These are phyloP conservation scores for Lentinula raphanica DNA, from an alignment of 768 basidiomycete species.

Conservation along the genomic window DNA sequence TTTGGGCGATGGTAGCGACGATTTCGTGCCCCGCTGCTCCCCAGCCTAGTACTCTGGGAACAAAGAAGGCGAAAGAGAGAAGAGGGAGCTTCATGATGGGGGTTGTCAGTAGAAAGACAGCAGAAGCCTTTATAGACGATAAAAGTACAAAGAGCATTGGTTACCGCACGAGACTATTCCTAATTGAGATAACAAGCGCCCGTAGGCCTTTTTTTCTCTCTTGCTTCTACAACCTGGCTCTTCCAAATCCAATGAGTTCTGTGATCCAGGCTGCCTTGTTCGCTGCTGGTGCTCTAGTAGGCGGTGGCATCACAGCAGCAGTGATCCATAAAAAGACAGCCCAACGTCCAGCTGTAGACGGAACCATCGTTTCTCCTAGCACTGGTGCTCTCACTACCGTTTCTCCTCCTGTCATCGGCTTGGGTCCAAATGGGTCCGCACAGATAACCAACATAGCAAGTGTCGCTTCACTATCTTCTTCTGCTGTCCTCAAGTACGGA, in stretches of 20 bases:
- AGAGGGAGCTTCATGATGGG: conserved; percentile 7
- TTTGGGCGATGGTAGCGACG: conserved; percentile 90
- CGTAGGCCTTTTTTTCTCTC: background rate
- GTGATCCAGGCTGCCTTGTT: conserved; percentile 68
- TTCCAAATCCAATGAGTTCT: conserved; percentile 12
- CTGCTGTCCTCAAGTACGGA: conserved; percentile 65
- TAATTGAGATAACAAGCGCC: background rate
- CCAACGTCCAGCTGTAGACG: background rate
- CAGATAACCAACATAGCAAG: conserved; percentile 27
- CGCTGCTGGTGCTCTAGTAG: conserved; percentile 76
- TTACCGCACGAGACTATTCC: background rate
- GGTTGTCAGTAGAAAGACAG: background rate
- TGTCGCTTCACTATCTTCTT: conserved; percentile 14
- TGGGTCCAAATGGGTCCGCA: conserved; percentile 41
- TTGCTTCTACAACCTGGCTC: conserved; percentile 12
- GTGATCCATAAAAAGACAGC: conserved; percentile 30
- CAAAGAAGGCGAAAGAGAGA: background rate
- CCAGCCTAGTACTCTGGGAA: conserved; percentile 26
- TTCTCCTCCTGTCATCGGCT: conserved; percentile 37
- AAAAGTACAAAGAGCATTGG: background rate
- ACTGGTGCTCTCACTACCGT: conserved; percentile 18
- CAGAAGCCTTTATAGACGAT: background rate
- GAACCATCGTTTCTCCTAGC: conserved; percentile 4
- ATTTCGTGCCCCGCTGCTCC: conserved; percentile 68
- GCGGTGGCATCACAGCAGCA: conserved; percentile 64